These are phyloP conservation scores for Cruciata laevipes DNA, from an alignment of 257 asterid species.

Conservation along the genomic window DNA sequence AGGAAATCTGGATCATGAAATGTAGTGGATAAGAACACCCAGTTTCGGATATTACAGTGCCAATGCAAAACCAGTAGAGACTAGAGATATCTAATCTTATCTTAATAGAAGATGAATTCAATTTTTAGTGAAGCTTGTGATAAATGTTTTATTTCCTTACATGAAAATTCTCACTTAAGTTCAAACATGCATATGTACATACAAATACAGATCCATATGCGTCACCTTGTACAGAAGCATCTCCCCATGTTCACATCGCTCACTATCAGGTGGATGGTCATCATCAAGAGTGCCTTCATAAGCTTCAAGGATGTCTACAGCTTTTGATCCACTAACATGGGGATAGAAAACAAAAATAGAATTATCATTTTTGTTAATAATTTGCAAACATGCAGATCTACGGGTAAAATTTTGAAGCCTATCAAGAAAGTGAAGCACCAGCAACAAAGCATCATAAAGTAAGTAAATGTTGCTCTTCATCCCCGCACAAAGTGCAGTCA, in stretches of 20 bases:
- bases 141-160: background rate
- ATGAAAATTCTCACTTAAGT: background rate
- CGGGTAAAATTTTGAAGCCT: background rate
- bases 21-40: background rate
- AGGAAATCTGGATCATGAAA: conserved; percentile 51
- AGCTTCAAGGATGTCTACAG: conserved; percentile 94
- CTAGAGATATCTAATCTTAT: no score
- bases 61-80: background rate
- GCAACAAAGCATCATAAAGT: conserved; percentile 1
- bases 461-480: background rate
- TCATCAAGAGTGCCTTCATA: conserved; percentile 99
- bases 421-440: background rate
- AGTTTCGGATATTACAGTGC: background rate
- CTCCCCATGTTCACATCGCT: conserved; percentile 93
- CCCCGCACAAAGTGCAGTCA: background rate
- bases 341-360: background rate
- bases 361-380: background rate
- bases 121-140: background rate
- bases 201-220: background rate
- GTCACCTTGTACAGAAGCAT: conserved; percentile 96
- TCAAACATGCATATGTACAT: background rate
- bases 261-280: conserved; percentile 94
- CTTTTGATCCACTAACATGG: conserved; percentile 70
- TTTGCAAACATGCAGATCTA: background rate
- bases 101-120: background rate